Percentiles rank a stretch among this genome's conserved stretches.
Conservation (phyloP, 1,139 yeast species). For the Eremothecium gossypii region DNA sequence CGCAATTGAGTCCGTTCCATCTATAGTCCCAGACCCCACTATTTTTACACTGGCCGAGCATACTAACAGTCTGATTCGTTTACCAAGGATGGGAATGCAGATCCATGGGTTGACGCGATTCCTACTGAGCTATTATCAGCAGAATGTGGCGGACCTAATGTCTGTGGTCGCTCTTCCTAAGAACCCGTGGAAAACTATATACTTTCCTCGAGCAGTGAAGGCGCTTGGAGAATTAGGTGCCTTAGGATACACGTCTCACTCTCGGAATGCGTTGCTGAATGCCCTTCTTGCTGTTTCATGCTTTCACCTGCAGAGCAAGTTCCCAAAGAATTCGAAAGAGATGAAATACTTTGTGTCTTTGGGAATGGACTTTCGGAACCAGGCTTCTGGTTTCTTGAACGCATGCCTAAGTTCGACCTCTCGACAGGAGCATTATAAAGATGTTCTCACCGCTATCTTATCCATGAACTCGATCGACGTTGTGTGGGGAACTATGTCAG, state of each 20-base stretch:
- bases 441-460: slow-evolving; percentile 71
- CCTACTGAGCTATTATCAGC: slow-evolving; percentile 63
- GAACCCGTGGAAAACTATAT: slow-evolving; percentile 82
- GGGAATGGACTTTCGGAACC: slow-evolving; percentile 65
- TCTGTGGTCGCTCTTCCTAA: slow-evolving; percentile 74
- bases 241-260: slow-evolving; percentile 63
- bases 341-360: slow-evolving; percentile 63
- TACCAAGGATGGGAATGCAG: slow-evolving; percentile 54
- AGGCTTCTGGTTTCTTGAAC: slow-evolving; percentile 62
- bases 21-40: slow-evolving; percentile 17
- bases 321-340: slow-evolving; percentile 36
- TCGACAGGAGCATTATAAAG: slow-evolving; percentile 64
- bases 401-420: slow-evolving; percentile 41
- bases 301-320: slow-evolving; percentile 67
- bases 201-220: slow-evolving; percentile 71
- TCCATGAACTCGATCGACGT: slow-evolving; percentile 85
- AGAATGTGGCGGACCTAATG: slow-evolving; percentile 79
- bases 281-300: slow-evolving; percentile 78
- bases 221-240: slow-evolving; percentile 73
- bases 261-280: slow-evolving; percentile 69
- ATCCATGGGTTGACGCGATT: slow-evolving; percentile 62
- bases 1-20: slow-evolving; percentile 28
- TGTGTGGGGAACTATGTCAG: slow-evolving; percentile 89
- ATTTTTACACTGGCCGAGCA: slow-evolving; percentile 38
- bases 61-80: slow-evolving; percentile 37